A percentile compares a stretch with the other conserved stretches of the same genome.
These are phyloP conservation scores for Staphylotrichum tortipilum DNA, from an alignment of 495 filamentous ascomycete species.

Conservation along the genomic window DNA sequence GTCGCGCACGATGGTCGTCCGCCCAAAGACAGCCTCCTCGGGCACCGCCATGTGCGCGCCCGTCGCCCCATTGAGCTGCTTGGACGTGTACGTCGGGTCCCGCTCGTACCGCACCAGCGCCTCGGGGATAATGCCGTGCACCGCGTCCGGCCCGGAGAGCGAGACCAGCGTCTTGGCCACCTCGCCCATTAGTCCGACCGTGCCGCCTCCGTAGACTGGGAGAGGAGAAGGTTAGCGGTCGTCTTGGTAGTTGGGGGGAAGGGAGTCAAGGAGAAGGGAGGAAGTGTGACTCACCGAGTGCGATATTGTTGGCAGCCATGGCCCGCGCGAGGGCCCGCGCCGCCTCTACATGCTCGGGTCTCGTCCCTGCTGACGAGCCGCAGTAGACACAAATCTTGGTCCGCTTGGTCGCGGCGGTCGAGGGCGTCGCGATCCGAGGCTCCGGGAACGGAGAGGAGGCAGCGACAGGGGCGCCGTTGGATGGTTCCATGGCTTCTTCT, in stretches of 20 bases:
- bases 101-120: constrained; percentile 78
- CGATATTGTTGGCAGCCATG: constrained; percentile 66
- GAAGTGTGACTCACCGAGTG: constrained; percentile 40
- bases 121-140: constrained; percentile 87
- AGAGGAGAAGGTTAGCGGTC: neutral
- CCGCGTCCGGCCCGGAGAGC: constrained; percentile 69
- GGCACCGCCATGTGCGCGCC: constrained; percentile 34
- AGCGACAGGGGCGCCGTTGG: too few species aligned
- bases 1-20: constrained; percentile 78
- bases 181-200: constrained; percentile 90
- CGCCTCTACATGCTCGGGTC: constrained; percentile 59
- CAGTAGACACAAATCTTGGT: constrained; percentile 71
- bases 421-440: constrained; percentile 19
- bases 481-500: too few species aligned
- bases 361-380: constrained; percentile 63
- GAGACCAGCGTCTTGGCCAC: constrained; percentile 78
- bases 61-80: constrained; percentile 20
- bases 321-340: constrained; percentile 67
- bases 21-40: constrained; percentile 62
- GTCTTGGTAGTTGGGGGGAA: too few species aligned
- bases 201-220: constrained; percentile 86
- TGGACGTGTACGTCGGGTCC: constrained; percentile 39
- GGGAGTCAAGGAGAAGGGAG: too few species aligned
- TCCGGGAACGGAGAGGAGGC: constrained; percentile 28
- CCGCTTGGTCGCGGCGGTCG: constrained; percentile 24